A percentile compares a stretch with the other conserved stretches of the same genome.
Evolutionary conservation across 2,329 filamentous ascomycete species (phyloP).

Genomic region (Decorospora gaudefroyi): DNA sequence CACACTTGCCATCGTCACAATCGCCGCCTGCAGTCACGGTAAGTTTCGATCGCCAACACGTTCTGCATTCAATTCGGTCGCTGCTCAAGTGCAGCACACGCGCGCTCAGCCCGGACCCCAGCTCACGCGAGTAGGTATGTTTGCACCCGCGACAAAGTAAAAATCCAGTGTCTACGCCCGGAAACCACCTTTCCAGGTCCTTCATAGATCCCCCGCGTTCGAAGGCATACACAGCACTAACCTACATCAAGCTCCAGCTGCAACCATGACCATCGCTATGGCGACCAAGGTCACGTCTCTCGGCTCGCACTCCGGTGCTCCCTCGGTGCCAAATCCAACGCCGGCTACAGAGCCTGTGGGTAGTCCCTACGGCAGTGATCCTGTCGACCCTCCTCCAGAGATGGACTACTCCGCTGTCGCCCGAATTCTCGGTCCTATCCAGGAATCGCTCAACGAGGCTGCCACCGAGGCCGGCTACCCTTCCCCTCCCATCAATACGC

Average conservation of each 20-base stretch:
- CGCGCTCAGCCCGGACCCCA: neutral
- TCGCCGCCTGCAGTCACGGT: neutral
- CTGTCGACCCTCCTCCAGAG: constrained; percentile 19
- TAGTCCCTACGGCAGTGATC: constrained; percentile 13
- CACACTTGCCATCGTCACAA: constrained; percentile 3
- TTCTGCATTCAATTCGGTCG: neutral
- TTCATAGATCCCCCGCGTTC: too few species aligned
- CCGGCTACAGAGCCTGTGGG: constrained; percentile 28
- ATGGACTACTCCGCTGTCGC: constrained; percentile 36
- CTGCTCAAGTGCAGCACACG: neutral
- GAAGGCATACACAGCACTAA: too few species aligned
- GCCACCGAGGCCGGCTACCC: constrained; percentile 39
- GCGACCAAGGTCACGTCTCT: constrained; percentile 26
- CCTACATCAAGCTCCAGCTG: neutral
- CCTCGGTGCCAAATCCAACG: constrained; percentile 34
- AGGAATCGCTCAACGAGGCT: constrained; percentile 39
- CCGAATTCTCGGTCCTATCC: constrained; percentile 35
- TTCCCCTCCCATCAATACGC: constrained; percentile 41
- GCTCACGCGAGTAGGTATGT: neutral
- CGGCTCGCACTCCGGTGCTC: constrained; percentile 26
- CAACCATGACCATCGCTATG: constrained; percentile 11
- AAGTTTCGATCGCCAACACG: neutral
- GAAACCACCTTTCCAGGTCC: too few species aligned
- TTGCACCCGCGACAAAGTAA: neutral
- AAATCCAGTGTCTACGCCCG: neutral